Evolutionary conservation across 768 basidiomycete genomes (phyloP).

Genomic region (Suillus subluteus): DNA sequence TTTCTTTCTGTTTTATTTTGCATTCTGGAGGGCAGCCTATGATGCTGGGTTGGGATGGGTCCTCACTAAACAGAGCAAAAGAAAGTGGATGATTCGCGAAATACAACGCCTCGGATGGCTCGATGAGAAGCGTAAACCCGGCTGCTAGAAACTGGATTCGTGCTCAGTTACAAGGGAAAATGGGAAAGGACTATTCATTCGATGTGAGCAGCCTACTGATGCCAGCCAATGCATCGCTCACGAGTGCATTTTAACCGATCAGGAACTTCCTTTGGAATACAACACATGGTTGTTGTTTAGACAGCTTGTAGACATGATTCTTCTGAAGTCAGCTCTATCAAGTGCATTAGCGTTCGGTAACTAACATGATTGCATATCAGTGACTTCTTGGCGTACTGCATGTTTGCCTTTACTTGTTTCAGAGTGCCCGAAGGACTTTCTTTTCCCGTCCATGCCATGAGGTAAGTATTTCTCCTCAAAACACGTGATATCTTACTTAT

Average conservation of each 20-base stretch:
- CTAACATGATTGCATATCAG: constrained; percentile 43
- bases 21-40: constrained; percentile 91
- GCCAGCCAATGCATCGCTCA: neutral
- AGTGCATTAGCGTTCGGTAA: neutral
- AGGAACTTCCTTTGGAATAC: constrained; percentile 92
- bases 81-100: constrained; percentile 88
- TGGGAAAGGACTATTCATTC: constrained; percentile 94
- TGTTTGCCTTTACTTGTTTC: constrained; percentile 95
- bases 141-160: constrained; percentile 80
- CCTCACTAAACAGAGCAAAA: constrained; percentile 93
- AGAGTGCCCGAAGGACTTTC: constrained; percentile 83
- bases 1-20: constrained; percentile 91
- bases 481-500: constrained; percentile 13
- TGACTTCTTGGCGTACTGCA: constrained; percentile 92
- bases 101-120: constrained; percentile 86
- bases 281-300: constrained; percentile 97
- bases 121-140: constrained; percentile 69
- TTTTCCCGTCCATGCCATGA: constrained; percentile 70
- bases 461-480: constrained; percentile 46
- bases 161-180: constrained; percentile 84
- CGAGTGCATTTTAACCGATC: constrained; percentile 10
- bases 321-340: constrained; percentile 76
- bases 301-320: constrained; percentile 93
- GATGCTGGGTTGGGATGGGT: constrained; percentile 94
- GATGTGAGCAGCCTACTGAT: constrained; percentile 57